Conservation (phyloP, 257 asterid genomes). For the Ophiorrhiza pumila region DNA sequence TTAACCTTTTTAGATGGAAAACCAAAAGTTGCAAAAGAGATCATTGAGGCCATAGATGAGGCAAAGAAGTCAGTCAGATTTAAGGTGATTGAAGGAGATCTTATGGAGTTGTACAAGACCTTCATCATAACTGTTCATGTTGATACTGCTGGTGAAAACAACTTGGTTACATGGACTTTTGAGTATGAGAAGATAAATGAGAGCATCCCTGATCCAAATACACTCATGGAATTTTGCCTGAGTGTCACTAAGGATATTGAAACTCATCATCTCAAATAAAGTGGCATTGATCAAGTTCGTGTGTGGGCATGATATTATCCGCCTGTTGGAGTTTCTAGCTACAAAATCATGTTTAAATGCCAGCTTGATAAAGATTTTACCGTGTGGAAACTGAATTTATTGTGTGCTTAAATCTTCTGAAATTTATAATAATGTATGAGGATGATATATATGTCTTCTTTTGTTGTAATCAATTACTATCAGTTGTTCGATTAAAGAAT, state of each 20-base stretch:
- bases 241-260: slow-evolving; percentile 13
- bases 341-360: too few relatives aligned
- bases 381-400: neutral
- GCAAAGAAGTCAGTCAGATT: slow-evolving; percentile 26
- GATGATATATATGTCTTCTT: too few relatives aligned
- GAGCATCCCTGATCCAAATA: slow-evolving; percentile 17
- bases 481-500: too few relatives aligned
- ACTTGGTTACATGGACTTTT: slow-evolving; percentile 22
- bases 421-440: too few relatives aligned
- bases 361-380: neutral
- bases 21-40: slow-evolving; percentile 16
- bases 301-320: neutral
- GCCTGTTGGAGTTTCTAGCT: neutral
- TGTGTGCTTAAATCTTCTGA: neutral
- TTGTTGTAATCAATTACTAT: too few relatives aligned
- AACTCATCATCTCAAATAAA: slow-evolving; percentile 6
- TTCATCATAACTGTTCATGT: slow-evolving; percentile 3
- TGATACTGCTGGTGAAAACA: slow-evolving; percentile 10
- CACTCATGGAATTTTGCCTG: slow-evolving; percentile 1
- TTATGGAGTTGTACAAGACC: slow-evolving; percentile 11
- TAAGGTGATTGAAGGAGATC: slow-evolving; percentile 26
- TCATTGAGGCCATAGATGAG: slow-evolving; percentile 27
- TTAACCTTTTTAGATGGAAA: slow-evolving; percentile 22
- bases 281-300: too few relatives aligned
- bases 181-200: slow-evolving; percentile 29